Evolutionary conservation across 805 yeast genomes (phyloP).

Genomic region (Ogataea naganishii): DNA sequence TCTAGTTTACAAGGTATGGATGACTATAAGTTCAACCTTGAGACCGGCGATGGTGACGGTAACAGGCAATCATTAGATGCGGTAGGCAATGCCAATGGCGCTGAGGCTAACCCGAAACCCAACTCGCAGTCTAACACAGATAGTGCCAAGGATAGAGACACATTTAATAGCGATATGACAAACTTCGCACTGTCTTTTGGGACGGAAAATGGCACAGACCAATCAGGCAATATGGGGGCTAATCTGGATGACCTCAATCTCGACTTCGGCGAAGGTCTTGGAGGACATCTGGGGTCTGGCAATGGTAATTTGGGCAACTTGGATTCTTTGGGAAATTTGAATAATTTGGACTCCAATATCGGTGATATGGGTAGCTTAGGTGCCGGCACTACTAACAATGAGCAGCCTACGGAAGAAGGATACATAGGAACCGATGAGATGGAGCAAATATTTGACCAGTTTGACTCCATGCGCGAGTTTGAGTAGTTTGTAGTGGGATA

Average conservation of each 20-base stretch:
- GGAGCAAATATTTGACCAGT: conserved; percentile 23
- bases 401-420: not conserved
- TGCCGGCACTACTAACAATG: conserved; percentile 1
- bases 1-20: not conserved
- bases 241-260: not conserved
- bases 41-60: conserved; percentile 2
- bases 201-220: no score
- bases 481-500: no score
- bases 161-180: no score
- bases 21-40: conserved; percentile 14
- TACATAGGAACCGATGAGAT: conserved; percentile 15
- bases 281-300: not conserved
- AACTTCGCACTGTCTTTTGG: no score
- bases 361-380: conserved; percentile 9
- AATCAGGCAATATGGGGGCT: no score
- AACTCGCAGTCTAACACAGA: conserved; percentile 2
- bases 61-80: no score
- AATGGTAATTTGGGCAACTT: not conserved
- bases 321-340: conserved; percentile 5
- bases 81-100: no score
- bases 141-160: not conserved
- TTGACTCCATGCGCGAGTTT: no score
- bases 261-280: not conserved
- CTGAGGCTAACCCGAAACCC: not conserved
- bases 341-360: conserved; percentile 19